Conservation (phyloP, 331 rosid genomes). For the Pyrus hybrid region DNA sequence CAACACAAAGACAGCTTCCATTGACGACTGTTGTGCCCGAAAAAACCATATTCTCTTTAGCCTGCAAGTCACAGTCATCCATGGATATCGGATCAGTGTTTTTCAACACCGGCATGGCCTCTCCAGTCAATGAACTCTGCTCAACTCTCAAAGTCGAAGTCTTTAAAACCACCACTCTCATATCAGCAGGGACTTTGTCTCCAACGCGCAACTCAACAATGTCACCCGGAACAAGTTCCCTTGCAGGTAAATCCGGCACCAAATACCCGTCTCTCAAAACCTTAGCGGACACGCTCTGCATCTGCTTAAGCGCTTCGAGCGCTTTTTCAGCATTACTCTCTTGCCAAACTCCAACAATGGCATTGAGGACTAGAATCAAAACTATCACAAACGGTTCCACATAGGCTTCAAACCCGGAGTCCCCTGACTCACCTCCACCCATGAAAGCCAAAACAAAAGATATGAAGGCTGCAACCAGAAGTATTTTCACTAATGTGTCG, state of each 20-base stretch:
- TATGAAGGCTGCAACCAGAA: slow-evolving; percentile 67
- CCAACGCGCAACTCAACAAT: slow-evolving; percentile 69
- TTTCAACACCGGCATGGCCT: slow-evolving; percentile 76
- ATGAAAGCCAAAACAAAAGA: slow-evolving; percentile 65
- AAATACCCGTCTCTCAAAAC: slow-evolving; percentile 56
- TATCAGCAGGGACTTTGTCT: slow-evolving; percentile 82
- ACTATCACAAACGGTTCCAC: slow-evolving; percentile 76
- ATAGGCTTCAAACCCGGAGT: slow-evolving; percentile 72
- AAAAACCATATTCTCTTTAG: slow-evolving; percentile 75
- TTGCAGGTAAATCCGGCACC: slow-evolving; percentile 65
- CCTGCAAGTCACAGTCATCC: slow-evolving; percentile 81
- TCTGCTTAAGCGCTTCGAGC: slow-evolving; percentile 78
- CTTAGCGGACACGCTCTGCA: slow-evolving; percentile 70
- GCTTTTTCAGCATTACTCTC: slow-evolving; percentile 80
- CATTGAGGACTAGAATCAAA: slow-evolving; percentile 68
- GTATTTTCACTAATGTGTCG: slow-evolving; percentile 74
- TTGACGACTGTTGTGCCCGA: slow-evolving; percentile 82
- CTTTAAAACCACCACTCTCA: slow-evolving; percentile 70
- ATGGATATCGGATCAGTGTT: slow-evolving; percentile 47
- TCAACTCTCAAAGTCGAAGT: slow-evolving; percentile 64
- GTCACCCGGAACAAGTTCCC: slow-evolving; percentile 83
- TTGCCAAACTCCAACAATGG: slow-evolving; percentile 89
- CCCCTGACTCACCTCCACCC: slow-evolving; percentile 44
- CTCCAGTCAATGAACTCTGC: slow-evolving; percentile 84
- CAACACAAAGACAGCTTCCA: slow-evolving; percentile 62